Evolutionary conservation across 2,329 filamentous ascomycete genomes (phyloP), one percentile per base, ranked within the genome.

Genomic region (Sporothrix protearum): DNA sequence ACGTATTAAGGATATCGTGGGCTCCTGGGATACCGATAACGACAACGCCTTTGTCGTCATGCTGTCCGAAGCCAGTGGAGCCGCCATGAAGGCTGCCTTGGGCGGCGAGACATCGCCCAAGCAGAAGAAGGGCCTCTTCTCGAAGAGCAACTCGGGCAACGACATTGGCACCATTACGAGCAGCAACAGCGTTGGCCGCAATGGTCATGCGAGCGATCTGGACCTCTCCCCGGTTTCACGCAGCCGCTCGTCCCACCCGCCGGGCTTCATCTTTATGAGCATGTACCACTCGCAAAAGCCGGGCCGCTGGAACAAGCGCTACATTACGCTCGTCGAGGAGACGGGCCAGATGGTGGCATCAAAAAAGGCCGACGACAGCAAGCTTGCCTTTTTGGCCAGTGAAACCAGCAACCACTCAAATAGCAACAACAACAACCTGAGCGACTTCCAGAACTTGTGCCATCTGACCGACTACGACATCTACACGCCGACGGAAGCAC

Each of bases 391-490:
- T 7, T 19, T 73, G 53, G 1, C 49, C 16, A 66, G 33, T 59
- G 71, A 72, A 1, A 42, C 68, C 64, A 61, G 39, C 49, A 47
- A 45, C 67, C 36, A 9, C 14, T 57, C 39, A 3, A 64, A 42
- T 25, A 69, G 55, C 14, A 51, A 25, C 55, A 28, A 66, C 42
- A 55, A 28, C 61, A 39, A 51, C 45, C 45, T 28, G 55, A 45
- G 55, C 61, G 49, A 68, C 69, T 83, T 86, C 42, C 81, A 85
- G 14, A 91, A 87, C 73, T 83, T 97, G 45, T 97, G 93, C 79
- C 93, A 97, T 80, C 80, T 98, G 64, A 93, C 92, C 2, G 94
- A 97, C 80, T 97, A 95, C 79, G 95, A 98, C 78, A 91, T 97
- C 66, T 97, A 97, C 81, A 88, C 85, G 0, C 91, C 93, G 1